A percentile compares a stretch with the other conserved stretches of the same genome.
phyloP scores from a whole-genome alignment of 306 rosid genomes.

The Quercus glauca region DNA sequence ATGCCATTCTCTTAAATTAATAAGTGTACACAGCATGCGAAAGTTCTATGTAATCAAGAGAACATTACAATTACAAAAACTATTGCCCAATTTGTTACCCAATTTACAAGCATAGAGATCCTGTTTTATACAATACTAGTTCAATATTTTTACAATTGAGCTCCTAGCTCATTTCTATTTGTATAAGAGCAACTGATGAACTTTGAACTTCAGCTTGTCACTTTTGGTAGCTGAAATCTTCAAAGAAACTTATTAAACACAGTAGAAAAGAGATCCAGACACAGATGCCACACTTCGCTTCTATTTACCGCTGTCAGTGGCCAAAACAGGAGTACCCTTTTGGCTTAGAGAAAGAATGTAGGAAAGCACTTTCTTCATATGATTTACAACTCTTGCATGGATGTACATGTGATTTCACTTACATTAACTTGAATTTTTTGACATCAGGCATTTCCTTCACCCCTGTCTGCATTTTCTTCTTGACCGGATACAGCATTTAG shows the following conservation, averaged over 20 bases:
- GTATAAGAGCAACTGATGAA: constrained; percentile 15
- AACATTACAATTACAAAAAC: no score
- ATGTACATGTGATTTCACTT: constrained; percentile 40
- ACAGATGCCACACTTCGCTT: constrained; percentile 25
- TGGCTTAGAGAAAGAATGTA: constrained; percentile 32
- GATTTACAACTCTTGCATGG: constrained; percentile 44
- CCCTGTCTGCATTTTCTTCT: constrained; percentile 57
- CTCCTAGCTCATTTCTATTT: constrained; percentile 29
- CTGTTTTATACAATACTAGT: neutral
- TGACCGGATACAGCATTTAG: constrained; percentile 41
- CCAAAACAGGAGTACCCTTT: constrained; percentile 29
- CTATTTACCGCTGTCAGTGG: constrained; percentile 24
- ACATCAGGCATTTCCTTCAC: constrained; percentile 56
- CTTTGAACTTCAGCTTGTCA: constrained; percentile 31
- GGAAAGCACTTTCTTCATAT: constrained; percentile 26
- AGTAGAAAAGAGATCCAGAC: constrained; percentile 34
- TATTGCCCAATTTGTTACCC: neutral
- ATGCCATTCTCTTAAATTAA: no score
- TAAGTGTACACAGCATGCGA: no score
- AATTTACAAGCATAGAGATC: constrained; percentile 27
- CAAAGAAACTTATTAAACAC: constrained; percentile 33
- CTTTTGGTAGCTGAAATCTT: constrained; percentile 23
- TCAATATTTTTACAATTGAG: neutral
- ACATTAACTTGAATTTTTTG: constrained; percentile 22
- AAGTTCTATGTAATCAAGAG: no score